A percentile compares a stretch with the other conserved stretches of the same genome.
Evolutionary conservation across 2,329 filamentous ascomycete genomes (phyloP).

Genomic region (Botrytis squamosa): DNA sequence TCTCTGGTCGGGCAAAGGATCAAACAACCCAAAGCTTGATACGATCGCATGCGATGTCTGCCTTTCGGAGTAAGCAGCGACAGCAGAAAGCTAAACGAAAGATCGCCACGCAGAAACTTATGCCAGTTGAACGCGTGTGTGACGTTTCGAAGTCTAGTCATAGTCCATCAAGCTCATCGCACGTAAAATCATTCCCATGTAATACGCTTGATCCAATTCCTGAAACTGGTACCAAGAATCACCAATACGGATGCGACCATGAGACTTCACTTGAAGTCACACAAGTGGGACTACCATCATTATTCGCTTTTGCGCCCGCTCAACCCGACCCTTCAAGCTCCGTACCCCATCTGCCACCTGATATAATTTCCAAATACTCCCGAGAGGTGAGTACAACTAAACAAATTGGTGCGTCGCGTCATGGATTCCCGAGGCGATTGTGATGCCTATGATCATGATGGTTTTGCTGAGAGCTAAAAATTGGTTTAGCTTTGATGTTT

Average conservation of each 20-base stretch:
- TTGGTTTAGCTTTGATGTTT: background rate
- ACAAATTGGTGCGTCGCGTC: background rate
- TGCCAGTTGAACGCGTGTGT: background rate
- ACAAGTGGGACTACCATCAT: background rate
- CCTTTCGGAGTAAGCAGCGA: background rate
- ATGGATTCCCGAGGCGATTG: background rate
- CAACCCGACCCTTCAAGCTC: background rate
- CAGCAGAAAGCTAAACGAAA: background rate
- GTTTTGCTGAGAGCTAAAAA: background rate
- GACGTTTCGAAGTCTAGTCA: background rate
- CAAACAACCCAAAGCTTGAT: background rate
- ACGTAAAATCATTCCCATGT: background rate
- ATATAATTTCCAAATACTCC: background rate
- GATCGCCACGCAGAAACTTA: background rate
- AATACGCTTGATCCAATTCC: background rate
- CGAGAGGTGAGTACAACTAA: background rate
- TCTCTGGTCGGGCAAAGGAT: constrained; percentile 6
- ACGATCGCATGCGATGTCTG: constrained; percentile 8
- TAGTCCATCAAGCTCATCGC: background rate
- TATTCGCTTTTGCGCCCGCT: background rate
- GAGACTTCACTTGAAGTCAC: background rate
- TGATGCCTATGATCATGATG: too few relatives aligned
- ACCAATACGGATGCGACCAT: background rate
- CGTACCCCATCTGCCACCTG: background rate
- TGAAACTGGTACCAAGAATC: background rate